A percentile compares a stretch with the other conserved stretches of the same genome.
phyloP scores from a whole-genome alignment of 2,329 filamentous ascomycete genomes.

The Polychaeton citri region DNA sequence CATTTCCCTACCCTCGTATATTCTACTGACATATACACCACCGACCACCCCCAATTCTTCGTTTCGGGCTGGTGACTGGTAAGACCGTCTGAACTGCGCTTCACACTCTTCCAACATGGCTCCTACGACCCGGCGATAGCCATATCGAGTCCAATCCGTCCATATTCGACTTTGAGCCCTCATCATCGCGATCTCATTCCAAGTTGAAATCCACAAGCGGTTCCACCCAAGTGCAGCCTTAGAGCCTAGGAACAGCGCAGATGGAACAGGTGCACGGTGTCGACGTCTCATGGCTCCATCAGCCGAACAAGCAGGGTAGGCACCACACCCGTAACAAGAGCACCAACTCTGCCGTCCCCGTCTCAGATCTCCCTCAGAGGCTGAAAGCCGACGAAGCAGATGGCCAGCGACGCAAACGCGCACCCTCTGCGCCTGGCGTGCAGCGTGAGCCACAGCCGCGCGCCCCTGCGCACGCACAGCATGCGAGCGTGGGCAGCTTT shows the following conservation, averaged over 20 bases:
- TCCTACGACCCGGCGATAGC: not conserved
- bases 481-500: not conserved
- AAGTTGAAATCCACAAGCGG: too few species aligned
- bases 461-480: too few species aligned
- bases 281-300: slow-evolving; percentile 86
- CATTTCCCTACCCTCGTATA: too few species aligned
- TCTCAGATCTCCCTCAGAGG: not conserved
- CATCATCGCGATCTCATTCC: too few species aligned
- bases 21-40: too few species aligned
- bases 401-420: not conserved
- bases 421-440: not conserved
- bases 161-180: too few species aligned
- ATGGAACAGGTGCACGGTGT: slow-evolving; percentile 76
- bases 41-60: too few species aligned
- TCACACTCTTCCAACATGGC: not conserved
- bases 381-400: not conserved
- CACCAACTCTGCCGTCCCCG: not conserved
- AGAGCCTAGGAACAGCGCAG: too few species aligned
- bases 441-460: too few species aligned
- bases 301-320: slow-evolving; percentile 61
- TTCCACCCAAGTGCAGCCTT: too few species aligned
- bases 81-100: too few species aligned
- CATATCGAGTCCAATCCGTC: not conserved
- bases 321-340: not conserved
- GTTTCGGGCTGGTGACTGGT: too few species aligned